These are phyloP conservation scores for Podospora appendiculata DNA, from an alignment of 495 filamentous ascomycete genomes.

Conservation along the genomic window DNA sequence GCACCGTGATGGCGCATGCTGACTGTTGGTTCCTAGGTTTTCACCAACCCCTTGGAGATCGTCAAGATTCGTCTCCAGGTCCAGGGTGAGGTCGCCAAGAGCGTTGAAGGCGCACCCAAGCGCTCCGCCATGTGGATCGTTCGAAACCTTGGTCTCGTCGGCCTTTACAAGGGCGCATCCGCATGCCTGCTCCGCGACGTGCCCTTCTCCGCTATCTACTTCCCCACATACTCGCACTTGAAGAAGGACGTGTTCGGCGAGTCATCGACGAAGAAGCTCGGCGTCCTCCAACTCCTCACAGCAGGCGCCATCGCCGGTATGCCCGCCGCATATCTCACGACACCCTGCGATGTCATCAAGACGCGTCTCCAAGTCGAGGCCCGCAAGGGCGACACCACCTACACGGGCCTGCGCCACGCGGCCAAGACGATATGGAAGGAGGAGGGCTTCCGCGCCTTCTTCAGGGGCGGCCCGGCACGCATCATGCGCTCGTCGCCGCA, in stretches of 20 bases:
- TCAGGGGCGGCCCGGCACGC: constrained; percentile 94
- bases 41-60: constrained; percentile 96
- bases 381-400: constrained; percentile 82
- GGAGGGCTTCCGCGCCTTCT: constrained; percentile 93
- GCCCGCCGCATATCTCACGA: constrained; percentile 96
- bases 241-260: constrained; percentile 94
- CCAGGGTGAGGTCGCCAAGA: constrained; percentile 91
- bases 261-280: constrained; percentile 78
- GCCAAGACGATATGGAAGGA: constrained; percentile 76
- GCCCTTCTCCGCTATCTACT: constrained; percentile 97
- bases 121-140: constrained; percentile 97
- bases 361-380: constrained; percentile 96
- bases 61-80: constrained; percentile 98
- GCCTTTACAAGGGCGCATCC: constrained; percentile 94
- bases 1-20: constrained; percentile 3
- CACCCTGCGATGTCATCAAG: constrained; percentile 98
- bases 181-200: constrained; percentile 94
- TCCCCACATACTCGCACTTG: constrained; percentile 90
- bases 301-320: constrained; percentile 97
- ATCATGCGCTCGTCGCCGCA: constrained; percentile 91
- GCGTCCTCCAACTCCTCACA: constrained; percentile 84
- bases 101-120: constrained; percentile 70
- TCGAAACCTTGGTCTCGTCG: constrained; percentile 86
- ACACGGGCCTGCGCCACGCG: constrained; percentile 81
- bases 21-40: constrained; percentile 50